Percentiles rank a stretch among this genome's conserved stretches.
These are phyloP conservation scores for Millerago galiae DNA, from an alignment of 805 yeast genomes.

Conservation along the genomic window DNA sequence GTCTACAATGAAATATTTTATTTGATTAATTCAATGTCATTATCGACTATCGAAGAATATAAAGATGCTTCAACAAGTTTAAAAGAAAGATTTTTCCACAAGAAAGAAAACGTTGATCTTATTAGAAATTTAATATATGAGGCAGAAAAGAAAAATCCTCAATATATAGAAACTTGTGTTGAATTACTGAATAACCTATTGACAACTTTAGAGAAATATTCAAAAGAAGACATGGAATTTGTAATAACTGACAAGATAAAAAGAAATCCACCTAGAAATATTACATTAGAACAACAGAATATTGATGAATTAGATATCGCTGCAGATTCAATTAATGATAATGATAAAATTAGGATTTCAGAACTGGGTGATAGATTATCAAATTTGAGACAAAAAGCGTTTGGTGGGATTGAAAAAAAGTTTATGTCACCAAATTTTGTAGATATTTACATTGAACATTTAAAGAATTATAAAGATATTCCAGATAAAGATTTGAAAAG, in stretches of 20 bases:
- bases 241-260: constrained; percentile 41
- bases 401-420: constrained; percentile 32
- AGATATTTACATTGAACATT: constrained; percentile 55
- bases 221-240: constrained; percentile 47
- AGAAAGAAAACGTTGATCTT: constrained; percentile 49
- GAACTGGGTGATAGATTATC: constrained; percentile 8
- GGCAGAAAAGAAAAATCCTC: constrained; percentile 58
- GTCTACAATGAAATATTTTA: constrained; percentile 59
- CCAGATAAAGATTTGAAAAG: constrained; percentile 52
- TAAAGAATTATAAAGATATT: constrained; percentile 58
- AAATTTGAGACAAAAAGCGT: constrained; percentile 37
- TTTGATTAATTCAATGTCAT: constrained; percentile 35
- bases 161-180: constrained; percentile 52
- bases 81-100: constrained; percentile 63
- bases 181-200: constrained; percentile 60
- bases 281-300: constrained; percentile 23
- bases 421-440: constrained; percentile 57
- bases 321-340: neutral
- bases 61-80: constrained; percentile 52
- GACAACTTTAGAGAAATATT: constrained; percentile 59
- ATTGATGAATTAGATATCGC: constrained; percentile 22
- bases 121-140: constrained; percentile 55
- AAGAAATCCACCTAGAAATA: constrained; percentile 22
- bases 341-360: constrained; percentile 25
- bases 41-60: constrained; percentile 36